These are phyloP conservation scores for Neolentinus lepideus DNA, from an alignment of 1,284 basidiomycete species.

Conservation along the genomic window DNA sequence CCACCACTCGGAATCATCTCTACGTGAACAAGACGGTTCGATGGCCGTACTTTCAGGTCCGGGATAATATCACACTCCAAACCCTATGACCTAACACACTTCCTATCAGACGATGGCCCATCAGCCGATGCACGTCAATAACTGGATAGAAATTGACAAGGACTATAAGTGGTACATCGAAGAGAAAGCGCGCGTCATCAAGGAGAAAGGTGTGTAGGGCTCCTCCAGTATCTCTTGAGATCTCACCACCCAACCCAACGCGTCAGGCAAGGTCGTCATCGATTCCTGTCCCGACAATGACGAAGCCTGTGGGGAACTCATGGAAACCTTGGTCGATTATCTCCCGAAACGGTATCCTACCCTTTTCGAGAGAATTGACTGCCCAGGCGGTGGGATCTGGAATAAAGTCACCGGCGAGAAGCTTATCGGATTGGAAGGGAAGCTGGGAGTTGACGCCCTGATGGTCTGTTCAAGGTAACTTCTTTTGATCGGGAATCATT, in stretches of 20 bases:
- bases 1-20: conserved; percentile 26
- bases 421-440: conserved; percentile 12
- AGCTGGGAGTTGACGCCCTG: conserved; percentile 25
- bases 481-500: not conserved
- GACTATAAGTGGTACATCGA: conserved; percentile 30
- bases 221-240: not conserved
- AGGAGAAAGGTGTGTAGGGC: conserved; percentile 19
- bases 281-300: conserved; percentile 33
- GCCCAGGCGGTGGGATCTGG: conserved; percentile 20
- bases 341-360: conserved; percentile 31
- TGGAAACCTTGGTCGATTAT: conserved; percentile 28
- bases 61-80: not conserved
- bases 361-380: conserved; percentile 19
- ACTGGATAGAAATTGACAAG: conserved; percentile 37
- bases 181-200: conserved; percentile 28
- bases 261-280: conserved; percentile 25
- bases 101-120: conserved; percentile 27
- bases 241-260: not conserved
- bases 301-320: conserved; percentile 28
- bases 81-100: not conserved
- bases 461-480: conserved; percentile 18
- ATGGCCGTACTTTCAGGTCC: conserved; percentile 28
- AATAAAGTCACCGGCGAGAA: conserved; percentile 28
- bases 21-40: conserved; percentile 29
- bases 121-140: conserved; percentile 30